Evolutionary conservation across 805 yeast species (phyloP).

Genomic region (Wickerhamiella azymoides): DNA sequence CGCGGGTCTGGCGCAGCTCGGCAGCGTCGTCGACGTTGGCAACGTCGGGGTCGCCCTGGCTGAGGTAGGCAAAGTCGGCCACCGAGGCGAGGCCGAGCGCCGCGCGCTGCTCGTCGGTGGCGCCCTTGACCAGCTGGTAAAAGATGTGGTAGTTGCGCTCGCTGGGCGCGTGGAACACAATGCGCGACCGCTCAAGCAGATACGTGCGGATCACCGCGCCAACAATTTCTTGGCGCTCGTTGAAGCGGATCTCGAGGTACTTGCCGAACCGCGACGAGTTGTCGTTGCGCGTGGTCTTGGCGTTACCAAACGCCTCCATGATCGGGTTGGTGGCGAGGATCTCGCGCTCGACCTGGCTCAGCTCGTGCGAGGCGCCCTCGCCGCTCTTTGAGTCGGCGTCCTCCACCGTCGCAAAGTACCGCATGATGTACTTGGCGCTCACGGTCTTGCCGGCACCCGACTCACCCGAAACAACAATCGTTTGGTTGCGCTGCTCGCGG

Average conservation of each 20-base stretch:
- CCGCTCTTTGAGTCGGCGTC: constrained; percentile 25
- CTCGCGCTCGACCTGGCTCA: constrained; percentile 86
- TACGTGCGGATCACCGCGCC: constrained; percentile 94
- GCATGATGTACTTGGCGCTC: constrained; percentile 91
- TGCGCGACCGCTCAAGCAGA: constrained; percentile 80
- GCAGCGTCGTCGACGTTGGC: constrained; percentile 67
- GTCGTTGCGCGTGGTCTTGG: constrained; percentile 93
- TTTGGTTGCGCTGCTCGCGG: constrained; percentile 70
- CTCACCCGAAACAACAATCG: constrained; percentile 94
- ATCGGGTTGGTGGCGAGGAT: constrained; percentile 94
- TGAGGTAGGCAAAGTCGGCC: constrained; percentile 63
- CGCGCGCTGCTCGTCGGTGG: constrained; percentile 36
- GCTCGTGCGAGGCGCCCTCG: constrained; percentile 32
- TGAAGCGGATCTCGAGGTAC: constrained; percentile 81
- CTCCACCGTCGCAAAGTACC: constrained; percentile 93
- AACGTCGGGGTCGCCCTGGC: constrained; percentile 62
- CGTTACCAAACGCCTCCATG: constrained; percentile 97
- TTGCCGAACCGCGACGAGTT: constrained; percentile 97
- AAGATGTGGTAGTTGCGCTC: constrained; percentile 94
- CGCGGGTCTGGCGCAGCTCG: constrained; percentile 63
- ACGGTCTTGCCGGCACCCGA: constrained; percentile 99
- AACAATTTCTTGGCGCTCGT: constrained; percentile 57
- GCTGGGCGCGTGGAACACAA: constrained; percentile 80
- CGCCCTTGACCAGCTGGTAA: constrained; percentile 75
- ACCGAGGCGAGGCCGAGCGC: constrained; percentile 45